phyloP scores from a whole-genome alignment of 768 basidiomycete species.

The Mycena vulgaris region DNA sequence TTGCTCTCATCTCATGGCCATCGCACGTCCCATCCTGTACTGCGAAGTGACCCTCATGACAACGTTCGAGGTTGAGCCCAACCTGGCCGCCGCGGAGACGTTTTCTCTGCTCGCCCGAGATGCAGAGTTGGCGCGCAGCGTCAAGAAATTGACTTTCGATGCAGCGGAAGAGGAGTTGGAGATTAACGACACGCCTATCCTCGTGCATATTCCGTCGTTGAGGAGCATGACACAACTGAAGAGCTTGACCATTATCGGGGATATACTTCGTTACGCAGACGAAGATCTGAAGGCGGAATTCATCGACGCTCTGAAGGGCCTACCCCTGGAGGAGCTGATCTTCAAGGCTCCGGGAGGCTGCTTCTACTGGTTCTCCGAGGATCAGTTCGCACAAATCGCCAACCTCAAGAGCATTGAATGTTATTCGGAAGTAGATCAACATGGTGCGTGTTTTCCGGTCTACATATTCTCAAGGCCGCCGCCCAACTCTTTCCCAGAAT shows the following conservation, averaged over 20 bases:
- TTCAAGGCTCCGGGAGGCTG: neutral
- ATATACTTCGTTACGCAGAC: neutral
- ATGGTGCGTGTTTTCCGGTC: neutral
- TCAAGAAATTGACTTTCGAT: slow-evolving; percentile 15
- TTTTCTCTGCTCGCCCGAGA: slow-evolving; percentile 13
- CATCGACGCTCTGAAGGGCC: neutral
- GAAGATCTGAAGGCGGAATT: slow-evolving; percentile 1
- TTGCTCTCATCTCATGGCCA: slow-evolving; percentile 1
- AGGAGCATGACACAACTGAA: slow-evolving; percentile 14
- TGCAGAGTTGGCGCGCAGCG: slow-evolving; percentile 6
- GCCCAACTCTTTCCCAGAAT: neutral
- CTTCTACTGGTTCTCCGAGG: slow-evolving; percentile 2
- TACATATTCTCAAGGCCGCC: neutral
- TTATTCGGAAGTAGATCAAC: neutral
- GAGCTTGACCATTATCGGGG: neutral
- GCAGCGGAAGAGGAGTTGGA: neutral
- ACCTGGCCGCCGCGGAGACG: neutral
- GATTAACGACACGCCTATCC: neutral
- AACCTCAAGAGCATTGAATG: slow-evolving; percentile 10
- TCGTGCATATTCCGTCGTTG: slow-evolving; percentile 7
- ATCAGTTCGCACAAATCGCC: slow-evolving; percentile 1
- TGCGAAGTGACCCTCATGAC: neutral
- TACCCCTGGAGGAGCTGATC: slow-evolving; percentile 16
- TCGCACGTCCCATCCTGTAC: slow-evolving; percentile 20
- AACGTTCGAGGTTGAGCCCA: neutral